phyloP scores from a whole-genome alignment of 192 early-diverging fungal genomes.

The Diversispora epigaea region DNA sequence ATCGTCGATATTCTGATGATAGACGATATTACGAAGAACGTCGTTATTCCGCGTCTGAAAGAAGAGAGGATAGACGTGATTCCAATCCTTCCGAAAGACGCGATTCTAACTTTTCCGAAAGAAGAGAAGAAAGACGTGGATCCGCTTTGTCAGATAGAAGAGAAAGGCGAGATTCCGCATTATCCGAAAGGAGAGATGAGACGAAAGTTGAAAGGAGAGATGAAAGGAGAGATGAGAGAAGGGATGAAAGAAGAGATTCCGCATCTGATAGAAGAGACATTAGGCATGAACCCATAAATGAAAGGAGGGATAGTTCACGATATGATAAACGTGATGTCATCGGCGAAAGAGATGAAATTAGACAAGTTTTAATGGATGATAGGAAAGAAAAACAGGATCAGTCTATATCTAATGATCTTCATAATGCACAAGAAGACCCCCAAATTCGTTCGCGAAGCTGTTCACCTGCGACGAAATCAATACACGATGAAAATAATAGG shows the following conservation, averaged over 20 bases:
- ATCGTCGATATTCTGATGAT: constrained; percentile 7
- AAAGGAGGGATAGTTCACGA: background rate
- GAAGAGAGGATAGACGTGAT: constrained; percentile 17
- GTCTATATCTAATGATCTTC: background rate
- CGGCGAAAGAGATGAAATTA: background rate
- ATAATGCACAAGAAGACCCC: background rate
- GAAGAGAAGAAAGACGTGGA: background rate
- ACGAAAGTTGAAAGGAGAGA: background rate
- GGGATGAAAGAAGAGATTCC: background rate
- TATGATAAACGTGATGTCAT: background rate
- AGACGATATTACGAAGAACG: constrained; percentile 6
- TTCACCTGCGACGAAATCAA: background rate
- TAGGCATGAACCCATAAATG: too few relatives aligned
- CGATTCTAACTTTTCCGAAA: constrained; percentile 1
- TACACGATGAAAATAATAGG: background rate
- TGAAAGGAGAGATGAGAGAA: background rate
- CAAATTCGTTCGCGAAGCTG: background rate
- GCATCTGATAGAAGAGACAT: too few relatives aligned
- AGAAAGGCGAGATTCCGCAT: constrained; percentile 1
- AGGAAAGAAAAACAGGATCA: constrained; percentile 6
- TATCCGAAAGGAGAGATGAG: background rate
- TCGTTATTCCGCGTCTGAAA: constrained; percentile 3
- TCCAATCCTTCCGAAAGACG: constrained; percentile 2
- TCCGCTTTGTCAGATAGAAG: background rate
- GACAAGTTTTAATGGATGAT: constrained; percentile 15